Conservation (phyloP, 768 basidiomycete genomes). For the Cubamyces lactineus region DNA sequence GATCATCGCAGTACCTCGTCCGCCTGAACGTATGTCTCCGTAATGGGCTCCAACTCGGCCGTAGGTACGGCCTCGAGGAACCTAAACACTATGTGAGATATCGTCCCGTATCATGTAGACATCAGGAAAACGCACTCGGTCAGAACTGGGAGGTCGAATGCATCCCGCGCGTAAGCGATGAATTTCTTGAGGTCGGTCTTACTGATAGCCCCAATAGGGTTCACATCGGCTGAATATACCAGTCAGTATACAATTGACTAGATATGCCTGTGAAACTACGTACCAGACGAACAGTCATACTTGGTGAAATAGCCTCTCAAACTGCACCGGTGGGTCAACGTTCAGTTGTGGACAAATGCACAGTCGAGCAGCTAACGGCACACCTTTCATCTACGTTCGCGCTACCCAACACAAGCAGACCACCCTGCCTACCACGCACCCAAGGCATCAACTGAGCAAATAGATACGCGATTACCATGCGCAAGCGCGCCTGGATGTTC, state of each 20-base stretch:
- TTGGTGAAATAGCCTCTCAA: constrained; percentile 96
- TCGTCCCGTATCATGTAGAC: neutral
- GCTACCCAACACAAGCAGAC: constrained; percentile 92
- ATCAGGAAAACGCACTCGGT: constrained; percentile 51
- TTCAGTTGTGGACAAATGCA: constrained; percentile 1
- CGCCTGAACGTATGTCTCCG: constrained; percentile 90
- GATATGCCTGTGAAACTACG: constrained; percentile 9
- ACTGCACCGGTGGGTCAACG: constrained; percentile 43
- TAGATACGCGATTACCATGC: constrained; percentile 94
- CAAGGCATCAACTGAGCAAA: constrained; percentile 95
- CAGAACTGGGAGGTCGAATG: constrained; percentile 87
- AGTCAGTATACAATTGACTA: neutral
- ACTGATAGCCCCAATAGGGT: constrained; percentile 97
- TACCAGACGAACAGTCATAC: constrained; percentile 94
- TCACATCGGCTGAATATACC: constrained; percentile 77
- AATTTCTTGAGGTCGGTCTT: constrained; percentile 98
- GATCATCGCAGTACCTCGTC: constrained; percentile 69
- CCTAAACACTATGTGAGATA: constrained; percentile 43
- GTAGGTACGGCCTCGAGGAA: constrained; percentile 93
- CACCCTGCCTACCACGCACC: constrained; percentile 82
- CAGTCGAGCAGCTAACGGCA: neutral
- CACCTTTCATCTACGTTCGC: constrained; percentile 99
- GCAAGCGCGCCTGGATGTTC: constrained; percentile 91
- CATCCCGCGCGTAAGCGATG: constrained; percentile 77
- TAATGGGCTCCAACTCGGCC: constrained; percentile 95